Evolutionary conservation across 1,284 basidiomycete species (phyloP).

Genomic region (Leccinum fuscescens): DNA sequence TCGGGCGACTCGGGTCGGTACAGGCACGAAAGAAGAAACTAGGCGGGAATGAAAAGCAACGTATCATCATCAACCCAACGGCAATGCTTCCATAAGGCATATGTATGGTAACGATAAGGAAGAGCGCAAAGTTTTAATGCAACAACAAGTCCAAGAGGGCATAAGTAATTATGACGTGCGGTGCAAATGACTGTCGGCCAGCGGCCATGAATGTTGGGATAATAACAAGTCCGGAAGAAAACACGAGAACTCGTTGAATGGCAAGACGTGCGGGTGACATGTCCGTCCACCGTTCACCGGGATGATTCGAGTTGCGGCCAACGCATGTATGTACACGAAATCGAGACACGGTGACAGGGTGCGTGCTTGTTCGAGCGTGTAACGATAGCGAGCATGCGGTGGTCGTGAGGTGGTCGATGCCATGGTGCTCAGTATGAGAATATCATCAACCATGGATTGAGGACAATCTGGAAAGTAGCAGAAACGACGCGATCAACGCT

Average conservation of each 20-base stretch:
- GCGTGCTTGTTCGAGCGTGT: neutral
- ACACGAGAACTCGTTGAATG: neutral
- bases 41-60: constrained; percentile 22
- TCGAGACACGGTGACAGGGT: neutral
- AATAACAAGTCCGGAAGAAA: constrained; percentile 17
- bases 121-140: constrained; percentile 7
- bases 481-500: constrained; percentile 19
- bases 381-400: constrained; percentile 9
- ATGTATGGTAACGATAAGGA: neutral
- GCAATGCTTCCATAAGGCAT: neutral
- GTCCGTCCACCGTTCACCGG: constrained; percentile 8
- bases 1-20: neutral
- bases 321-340: neutral
- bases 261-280: neutral
- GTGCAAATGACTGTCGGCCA: neutral
- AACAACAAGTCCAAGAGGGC: constrained; percentile 14
- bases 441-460: constrained; percentile 80
- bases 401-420: constrained; percentile 8
- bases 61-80: neutral
- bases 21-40: neutral
- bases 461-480: constrained; percentile 51
- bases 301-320: neutral
- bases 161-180: constrained; percentile 8
- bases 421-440: constrained; percentile 56
- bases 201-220: constrained; percentile 11